A percentile compares a stretch with the other conserved stretches of the same genome.
Conservation (phyloP, 2,329 filamentous ascomycete genomes). For the Aureobasidium leucospermi region DNA sequence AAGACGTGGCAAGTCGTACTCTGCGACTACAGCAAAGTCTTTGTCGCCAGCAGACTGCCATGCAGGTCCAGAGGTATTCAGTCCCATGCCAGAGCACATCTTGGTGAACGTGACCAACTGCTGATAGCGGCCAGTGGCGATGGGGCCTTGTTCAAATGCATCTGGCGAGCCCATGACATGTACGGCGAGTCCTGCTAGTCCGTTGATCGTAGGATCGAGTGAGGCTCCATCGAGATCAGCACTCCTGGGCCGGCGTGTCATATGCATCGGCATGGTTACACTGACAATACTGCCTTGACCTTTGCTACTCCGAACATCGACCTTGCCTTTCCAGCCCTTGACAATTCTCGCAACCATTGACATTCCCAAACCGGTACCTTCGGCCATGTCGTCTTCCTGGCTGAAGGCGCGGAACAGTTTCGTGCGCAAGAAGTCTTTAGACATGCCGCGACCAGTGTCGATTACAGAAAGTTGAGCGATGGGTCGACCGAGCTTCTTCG, state of each 20-base stretch:
- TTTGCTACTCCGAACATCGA: conserved; percentile 35
- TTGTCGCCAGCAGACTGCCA: background rate
- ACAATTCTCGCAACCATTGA: conserved; percentile 26
- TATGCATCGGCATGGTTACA: background rate
- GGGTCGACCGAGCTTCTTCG: conserved; percentile 12
- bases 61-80: background rate
- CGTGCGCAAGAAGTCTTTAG: conserved; percentile 23
- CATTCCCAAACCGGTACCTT: conserved; percentile 29
- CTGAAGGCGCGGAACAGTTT: conserved; percentile 26
- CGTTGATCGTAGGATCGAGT: background rate
- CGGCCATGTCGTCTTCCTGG: conserved; percentile 27
- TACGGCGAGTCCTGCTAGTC: background rate
- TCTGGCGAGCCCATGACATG: background rate
- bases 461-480: conserved; percentile 12
- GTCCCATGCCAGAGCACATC: background rate
- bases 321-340: conserved; percentile 20
- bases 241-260: background rate
- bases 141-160: no score
- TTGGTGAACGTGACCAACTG: background rate
- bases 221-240: background rate
- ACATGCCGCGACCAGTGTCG: conserved; percentile 31
- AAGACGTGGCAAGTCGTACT: background rate
- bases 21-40: background rate
- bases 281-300: background rate
- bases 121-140: background rate